Conservation (phyloP, 2,329 filamentous ascomycete genomes). For the Sporothrix mexicana region DNA sequence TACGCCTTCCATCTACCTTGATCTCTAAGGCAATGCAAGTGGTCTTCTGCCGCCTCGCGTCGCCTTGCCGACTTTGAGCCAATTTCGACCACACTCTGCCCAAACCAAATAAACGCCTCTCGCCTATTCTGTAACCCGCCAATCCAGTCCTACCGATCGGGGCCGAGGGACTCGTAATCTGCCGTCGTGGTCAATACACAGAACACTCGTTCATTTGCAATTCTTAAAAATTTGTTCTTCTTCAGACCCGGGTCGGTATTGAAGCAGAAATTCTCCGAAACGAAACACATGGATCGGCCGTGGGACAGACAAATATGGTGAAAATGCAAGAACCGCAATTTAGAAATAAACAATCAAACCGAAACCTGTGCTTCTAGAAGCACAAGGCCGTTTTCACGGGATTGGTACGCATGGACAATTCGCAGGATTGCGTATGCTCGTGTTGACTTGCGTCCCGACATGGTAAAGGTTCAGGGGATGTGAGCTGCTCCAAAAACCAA, state of each 20-base stretch:
- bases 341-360: neutral
- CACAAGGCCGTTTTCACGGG: too few species aligned
- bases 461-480: neutral
- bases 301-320: neutral
- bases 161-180: neutral
- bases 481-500: neutral
- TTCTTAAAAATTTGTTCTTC: too few species aligned
- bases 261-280: slow-evolving; percentile 4
- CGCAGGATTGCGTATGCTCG: neutral
- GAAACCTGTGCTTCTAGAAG: slow-evolving; percentile 10
- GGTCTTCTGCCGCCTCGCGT: neutral
- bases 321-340: neutral
- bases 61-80: slow-evolving; percentile 14
- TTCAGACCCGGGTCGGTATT: neutral
- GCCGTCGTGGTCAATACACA: too few species aligned
- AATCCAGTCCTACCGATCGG: neutral
- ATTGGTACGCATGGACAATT: neutral
- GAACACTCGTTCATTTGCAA: too few species aligned
- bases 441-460: neutral
- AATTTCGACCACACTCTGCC: neutral
- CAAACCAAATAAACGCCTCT: neutral
- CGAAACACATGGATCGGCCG: neutral
- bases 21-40: neutral
- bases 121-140: neutral
- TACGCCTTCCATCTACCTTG: too few species aligned